Evolutionary conservation across 345 rosid species (phyloP).

Genomic region (Linum tenue): DNA sequence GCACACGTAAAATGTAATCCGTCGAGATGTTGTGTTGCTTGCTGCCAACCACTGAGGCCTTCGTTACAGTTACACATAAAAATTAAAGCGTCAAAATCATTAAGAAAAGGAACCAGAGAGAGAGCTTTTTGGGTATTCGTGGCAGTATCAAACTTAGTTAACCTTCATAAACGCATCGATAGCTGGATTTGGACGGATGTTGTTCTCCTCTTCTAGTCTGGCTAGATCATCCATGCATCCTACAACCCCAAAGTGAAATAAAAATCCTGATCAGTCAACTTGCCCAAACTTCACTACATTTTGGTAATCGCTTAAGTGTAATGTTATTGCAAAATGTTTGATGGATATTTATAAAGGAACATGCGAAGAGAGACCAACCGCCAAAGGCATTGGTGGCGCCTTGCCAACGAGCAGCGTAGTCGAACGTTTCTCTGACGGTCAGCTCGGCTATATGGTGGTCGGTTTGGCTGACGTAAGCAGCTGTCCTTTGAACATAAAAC

Average conservation of each 20-base stretch:
- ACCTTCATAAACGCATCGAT: slow-evolving; percentile 97
- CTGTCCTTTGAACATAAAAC: slow-evolving; percentile 67
- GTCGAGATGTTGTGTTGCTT: slow-evolving; percentile 67
- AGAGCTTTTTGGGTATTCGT: background rate
- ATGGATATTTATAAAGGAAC: no score
- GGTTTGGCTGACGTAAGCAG: slow-evolving; percentile 88
- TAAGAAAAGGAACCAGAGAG: background rate
- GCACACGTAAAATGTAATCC: slow-evolving; percentile 72
- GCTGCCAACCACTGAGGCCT: slow-evolving; percentile 78
- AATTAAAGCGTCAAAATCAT: no score
- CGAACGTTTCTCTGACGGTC: slow-evolving; percentile 85
- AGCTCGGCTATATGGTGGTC: slow-evolving; percentile 83
- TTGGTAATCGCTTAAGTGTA: no score
- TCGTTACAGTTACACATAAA: background rate
- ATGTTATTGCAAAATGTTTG: background rate
- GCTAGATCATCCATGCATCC: slow-evolving; percentile 57
- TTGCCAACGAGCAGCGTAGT: slow-evolving; percentile 89
- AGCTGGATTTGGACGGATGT: slow-evolving; percentile 59
- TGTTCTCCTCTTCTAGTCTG: slow-evolving; percentile 57
- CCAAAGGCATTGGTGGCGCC: slow-evolving; percentile 81
- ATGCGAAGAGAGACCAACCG: slow-evolving; percentile 29
- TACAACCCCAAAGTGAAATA: slow-evolving; percentile 1
- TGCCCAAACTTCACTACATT: no score
- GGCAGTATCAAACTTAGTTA: background rate
- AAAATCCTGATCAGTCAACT: no score